phyloP scores from a whole-genome alignment of 257 asterid genomes.

The Agastache rugosa region DNA sequence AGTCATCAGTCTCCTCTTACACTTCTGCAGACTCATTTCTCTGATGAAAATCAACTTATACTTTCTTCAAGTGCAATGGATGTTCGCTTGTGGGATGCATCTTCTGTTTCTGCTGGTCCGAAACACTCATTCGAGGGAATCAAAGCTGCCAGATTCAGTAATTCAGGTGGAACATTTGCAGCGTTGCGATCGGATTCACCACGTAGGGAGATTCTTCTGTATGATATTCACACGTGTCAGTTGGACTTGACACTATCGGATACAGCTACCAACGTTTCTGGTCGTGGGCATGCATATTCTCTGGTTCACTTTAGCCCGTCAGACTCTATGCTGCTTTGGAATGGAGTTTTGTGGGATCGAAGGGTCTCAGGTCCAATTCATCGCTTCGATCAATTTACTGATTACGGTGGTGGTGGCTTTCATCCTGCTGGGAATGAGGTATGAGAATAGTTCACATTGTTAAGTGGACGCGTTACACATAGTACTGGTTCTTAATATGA shows the following conservation, averaged over 20 bases:
- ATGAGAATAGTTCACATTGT: conserved; percentile 21
- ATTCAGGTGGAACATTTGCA: conserved; percentile 73
- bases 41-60: conserved; percentile 68
- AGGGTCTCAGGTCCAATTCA: conserved; percentile 73
- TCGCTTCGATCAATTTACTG: conserved; percentile 89
- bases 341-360: conserved; percentile 95
- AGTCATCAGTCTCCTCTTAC: conserved; percentile 90
- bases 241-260: conserved; percentile 72
- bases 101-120: conserved; percentile 82
- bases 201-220: conserved; percentile 84
- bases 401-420: conserved; percentile 97
- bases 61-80: conserved; percentile 88
- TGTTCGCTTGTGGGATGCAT: conserved; percentile 89
- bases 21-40: conserved; percentile 66
- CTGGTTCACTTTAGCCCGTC: conserved; percentile 83
- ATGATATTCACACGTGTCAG: conserved; percentile 72
- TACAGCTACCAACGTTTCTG: conserved; percentile 57
- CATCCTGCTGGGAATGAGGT: conserved; percentile 99
- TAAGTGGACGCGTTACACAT: not conserved
- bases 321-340: conserved; percentile 87
- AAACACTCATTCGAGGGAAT: conserved; percentile 84
- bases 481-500: not conserved
- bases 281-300: conserved; percentile 80
- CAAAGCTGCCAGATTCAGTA: conserved; percentile 88
- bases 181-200: conserved; percentile 73